Evolutionary conservation across 495 filamentous ascomycete genomes (phyloP).

Genomic region (Talaromyces thailandensis): DNA sequence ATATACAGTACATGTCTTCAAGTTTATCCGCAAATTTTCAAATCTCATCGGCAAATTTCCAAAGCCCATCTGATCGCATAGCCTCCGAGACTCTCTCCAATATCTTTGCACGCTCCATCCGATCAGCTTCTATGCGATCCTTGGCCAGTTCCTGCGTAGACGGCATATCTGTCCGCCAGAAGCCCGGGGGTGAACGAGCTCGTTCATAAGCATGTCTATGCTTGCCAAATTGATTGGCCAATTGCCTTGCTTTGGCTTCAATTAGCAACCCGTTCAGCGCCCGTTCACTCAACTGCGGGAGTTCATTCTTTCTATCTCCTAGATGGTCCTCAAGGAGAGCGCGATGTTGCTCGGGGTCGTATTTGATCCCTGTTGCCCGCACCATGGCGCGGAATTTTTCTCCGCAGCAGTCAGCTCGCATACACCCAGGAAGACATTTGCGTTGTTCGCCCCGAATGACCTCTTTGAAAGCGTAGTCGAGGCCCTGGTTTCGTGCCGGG

Average conservation of each 20-base stretch:
- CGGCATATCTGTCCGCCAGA: conserved; percentile 85
- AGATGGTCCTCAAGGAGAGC: conserved; percentile 56
- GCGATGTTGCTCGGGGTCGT: conserved; percentile 34
- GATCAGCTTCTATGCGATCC: conserved; percentile 52
- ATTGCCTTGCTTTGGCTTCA: conserved; percentile 54
- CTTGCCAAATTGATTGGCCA: conserved; percentile 65
- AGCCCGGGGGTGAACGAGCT: conserved; percentile 66
- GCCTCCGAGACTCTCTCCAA: conserved; percentile 74
- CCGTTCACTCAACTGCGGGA: conserved; percentile 33
- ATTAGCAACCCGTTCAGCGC: conserved; percentile 51
- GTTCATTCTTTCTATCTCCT: conserved; percentile 41
- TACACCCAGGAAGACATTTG: conserved; percentile 73
- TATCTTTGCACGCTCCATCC: conserved; percentile 50
- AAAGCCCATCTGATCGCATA: conserved; percentile 62
- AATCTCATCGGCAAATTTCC: conserved; percentile 71
- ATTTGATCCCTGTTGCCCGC: conserved; percentile 28
- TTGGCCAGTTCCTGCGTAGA: conserved; percentile 64
- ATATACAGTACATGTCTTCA: background rate
- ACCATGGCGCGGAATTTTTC: conserved; percentile 57
- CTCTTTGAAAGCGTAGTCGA: conserved; percentile 64
- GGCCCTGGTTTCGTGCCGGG: conserved; percentile 59
- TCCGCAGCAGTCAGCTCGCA: conserved; percentile 68
- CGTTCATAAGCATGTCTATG: conserved; percentile 70
- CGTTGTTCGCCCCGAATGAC: conserved; percentile 67
- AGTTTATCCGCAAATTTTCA: conserved; percentile 70